Percentiles rank a stretch among this genome's conserved stretches.
Conservation (phyloP, 2,329 filamentous ascomycete genomes). For the Aspergillus carbonarius region DNA sequence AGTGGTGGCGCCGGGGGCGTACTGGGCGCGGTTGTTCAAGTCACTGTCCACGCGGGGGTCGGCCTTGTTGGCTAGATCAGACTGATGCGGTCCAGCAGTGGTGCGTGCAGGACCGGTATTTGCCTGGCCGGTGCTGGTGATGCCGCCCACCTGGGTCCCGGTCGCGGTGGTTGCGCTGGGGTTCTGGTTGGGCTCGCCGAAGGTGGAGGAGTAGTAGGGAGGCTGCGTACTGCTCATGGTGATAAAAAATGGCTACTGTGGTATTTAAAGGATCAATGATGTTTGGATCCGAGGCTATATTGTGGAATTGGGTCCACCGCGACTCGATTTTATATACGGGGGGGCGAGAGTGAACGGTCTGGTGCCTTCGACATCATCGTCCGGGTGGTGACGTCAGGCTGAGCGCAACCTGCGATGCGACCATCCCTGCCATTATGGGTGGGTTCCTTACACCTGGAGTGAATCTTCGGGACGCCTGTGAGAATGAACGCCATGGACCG, state of each 20-base stretch:
- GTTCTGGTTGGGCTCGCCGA: constrained; percentile 8
- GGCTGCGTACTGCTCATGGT: constrained; percentile 19
- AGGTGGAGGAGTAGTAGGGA: constrained; percentile 16
- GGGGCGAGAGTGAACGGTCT: neutral
- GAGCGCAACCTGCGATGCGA: neutral
- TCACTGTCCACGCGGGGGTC: constrained; percentile 34
- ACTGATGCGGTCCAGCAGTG: constrained; percentile 20
- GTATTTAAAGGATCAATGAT: neutral
- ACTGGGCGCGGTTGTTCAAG: constrained; percentile 20
- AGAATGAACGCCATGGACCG: neutral
- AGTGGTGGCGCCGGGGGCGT: constrained; percentile 16
- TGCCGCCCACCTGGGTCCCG: constrained; percentile 13
- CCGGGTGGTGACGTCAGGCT: constrained; percentile 9
- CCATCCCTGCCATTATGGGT: neutral
- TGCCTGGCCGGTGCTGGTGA: constrained; percentile 10
- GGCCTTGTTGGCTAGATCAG: constrained; percentile 35
- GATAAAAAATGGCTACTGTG: neutral
- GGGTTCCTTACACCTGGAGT: neutral
- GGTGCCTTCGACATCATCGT: constrained; percentile 8
- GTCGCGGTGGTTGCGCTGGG: constrained; percentile 13
- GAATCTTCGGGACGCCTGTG: neutral
- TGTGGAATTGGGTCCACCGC: neutral
- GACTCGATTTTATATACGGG: neutral
- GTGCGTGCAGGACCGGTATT: constrained; percentile 14
- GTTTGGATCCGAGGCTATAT: neutral